These are phyloP conservation scores for Backusella australiensis DNA, from an alignment of 192 early-diverging fungal genomes.

Conservation along the genomic window DNA sequence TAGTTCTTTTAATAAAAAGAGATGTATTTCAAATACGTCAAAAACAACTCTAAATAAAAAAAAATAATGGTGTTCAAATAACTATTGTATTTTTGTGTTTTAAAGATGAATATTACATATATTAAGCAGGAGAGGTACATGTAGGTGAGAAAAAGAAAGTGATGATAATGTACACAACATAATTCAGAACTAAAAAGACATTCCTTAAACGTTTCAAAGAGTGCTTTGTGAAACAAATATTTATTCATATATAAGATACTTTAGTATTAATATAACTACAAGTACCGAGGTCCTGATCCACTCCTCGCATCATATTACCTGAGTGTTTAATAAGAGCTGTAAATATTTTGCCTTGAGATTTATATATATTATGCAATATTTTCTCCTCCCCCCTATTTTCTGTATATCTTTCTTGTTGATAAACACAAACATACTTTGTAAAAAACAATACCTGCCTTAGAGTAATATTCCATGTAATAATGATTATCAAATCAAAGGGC, in stretches of 20 bases:
- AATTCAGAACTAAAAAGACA: background rate
- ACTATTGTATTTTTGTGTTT: too few species aligned
- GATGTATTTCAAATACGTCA: too few species aligned
- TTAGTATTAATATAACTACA: background rate
- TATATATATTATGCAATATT: background rate
- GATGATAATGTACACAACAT: background rate
- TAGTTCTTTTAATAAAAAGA: too few species aligned
- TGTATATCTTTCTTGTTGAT: background rate
- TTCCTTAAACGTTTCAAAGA: background rate
- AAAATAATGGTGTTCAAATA: too few species aligned
- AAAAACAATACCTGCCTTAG: too few species aligned
- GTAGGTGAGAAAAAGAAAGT: background rate
- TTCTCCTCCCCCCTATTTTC: background rate
- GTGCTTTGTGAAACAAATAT: background rate
- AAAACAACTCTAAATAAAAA: too few species aligned
- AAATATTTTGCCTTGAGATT: background rate
- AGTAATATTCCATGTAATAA: background rate
- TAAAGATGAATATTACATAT: background rate
- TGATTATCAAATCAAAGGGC: background rate
- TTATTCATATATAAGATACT: background rate
- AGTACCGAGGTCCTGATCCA: background rate
- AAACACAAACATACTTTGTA: too few species aligned
- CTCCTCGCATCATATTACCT: background rate
- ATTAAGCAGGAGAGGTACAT: background rate
- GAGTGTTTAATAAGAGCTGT: background rate